Conservation (phyloP, 345 rosid species). For the Cardiospermum halicacabum region DNA sequence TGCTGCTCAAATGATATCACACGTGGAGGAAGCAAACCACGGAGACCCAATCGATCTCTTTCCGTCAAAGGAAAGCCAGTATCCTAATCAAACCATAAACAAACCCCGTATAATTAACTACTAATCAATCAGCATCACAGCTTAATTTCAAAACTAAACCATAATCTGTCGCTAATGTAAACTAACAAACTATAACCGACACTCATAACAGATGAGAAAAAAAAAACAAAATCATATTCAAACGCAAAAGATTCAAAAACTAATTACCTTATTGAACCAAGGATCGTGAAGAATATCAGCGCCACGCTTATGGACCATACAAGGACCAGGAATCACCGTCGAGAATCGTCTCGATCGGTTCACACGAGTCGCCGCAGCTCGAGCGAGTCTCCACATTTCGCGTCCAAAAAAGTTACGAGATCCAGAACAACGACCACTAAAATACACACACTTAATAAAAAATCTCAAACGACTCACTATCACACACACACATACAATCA, state of each 20-base stretch:
- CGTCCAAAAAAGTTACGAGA: constrained; percentile 26
- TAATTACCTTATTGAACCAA: constrained; percentile 97
- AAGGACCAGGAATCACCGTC: constrained; percentile 83
- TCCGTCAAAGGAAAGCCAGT: constrained; percentile 94
- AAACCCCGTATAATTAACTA: background rate
- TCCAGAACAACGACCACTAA: constrained; percentile 20
- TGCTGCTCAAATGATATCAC: constrained; percentile 88
- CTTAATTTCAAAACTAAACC: too few relatives aligned
- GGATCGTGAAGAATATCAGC: constrained; percentile 99
- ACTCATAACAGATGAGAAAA: background rate
- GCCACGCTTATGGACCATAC: constrained; percentile 94
- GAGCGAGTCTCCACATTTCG: constrained; percentile 62
- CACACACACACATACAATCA: background rate
- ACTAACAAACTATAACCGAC: background rate
- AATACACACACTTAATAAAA: background rate
- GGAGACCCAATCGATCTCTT: constrained; percentile 89
- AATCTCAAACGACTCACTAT: background rate
- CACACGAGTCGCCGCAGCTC: constrained; percentile 36
- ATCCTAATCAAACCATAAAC: constrained; percentile 43
- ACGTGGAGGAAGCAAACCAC: constrained; percentile 98
- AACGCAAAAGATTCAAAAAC: too few relatives aligned
- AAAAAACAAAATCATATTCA: too few relatives aligned
- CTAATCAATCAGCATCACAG: background rate
- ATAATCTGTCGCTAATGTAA: too few relatives aligned
- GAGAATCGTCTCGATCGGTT: constrained; percentile 63